Conservation (phyloP, 2,329 filamentous ascomycete genomes). For the Stachybotrys echinatus region DNA sequence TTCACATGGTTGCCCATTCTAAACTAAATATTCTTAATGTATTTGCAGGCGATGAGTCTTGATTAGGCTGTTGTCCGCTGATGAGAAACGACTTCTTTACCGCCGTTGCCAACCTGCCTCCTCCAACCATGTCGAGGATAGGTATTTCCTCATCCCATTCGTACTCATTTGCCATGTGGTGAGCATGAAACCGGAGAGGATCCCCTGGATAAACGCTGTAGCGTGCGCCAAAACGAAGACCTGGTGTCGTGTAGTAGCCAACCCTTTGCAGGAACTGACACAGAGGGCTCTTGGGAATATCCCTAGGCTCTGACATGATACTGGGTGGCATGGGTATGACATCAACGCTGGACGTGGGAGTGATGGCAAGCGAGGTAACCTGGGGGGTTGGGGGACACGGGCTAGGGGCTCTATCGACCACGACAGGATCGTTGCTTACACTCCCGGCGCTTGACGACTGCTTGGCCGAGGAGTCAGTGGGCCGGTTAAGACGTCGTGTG, state of each 20-base stretch:
- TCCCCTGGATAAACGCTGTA: slow-evolving; percentile 96
- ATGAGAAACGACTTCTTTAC: slow-evolving; percentile 95
- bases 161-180: slow-evolving; percentile 81
- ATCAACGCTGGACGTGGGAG: slow-evolving; percentile 28
- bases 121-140: slow-evolving; percentile 78
- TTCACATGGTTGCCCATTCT: slow-evolving; percentile 90
- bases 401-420: neutral
- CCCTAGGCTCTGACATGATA: slow-evolving; percentile 5
- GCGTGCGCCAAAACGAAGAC: slow-evolving; percentile 87
- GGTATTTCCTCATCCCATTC: slow-evolving; percentile 86
- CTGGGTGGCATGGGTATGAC: slow-evolving; percentile 17
- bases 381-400: slow-evolving; percentile 1
- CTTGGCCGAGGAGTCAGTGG: neutral
- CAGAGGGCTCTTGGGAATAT: slow-evolving; percentile 44
- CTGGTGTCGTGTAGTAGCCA: slow-evolving; percentile 85
- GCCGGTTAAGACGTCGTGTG: neutral
- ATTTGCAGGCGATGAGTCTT: slow-evolving; percentile 19
- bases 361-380: slow-evolving; percentile 21
- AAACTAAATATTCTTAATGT: slow-evolving; percentile 72
- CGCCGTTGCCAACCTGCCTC: slow-evolving; percentile 82
- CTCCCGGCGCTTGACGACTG: neutral
- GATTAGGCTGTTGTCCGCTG: slow-evolving; percentile 48
- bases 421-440: neutral
- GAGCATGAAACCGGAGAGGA: slow-evolving; percentile 88
- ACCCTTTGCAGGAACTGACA: slow-evolving; percentile 74